phyloP scores from a whole-genome alignment of 805 yeast genomes.

The Candida ipomoeae region DNA sequence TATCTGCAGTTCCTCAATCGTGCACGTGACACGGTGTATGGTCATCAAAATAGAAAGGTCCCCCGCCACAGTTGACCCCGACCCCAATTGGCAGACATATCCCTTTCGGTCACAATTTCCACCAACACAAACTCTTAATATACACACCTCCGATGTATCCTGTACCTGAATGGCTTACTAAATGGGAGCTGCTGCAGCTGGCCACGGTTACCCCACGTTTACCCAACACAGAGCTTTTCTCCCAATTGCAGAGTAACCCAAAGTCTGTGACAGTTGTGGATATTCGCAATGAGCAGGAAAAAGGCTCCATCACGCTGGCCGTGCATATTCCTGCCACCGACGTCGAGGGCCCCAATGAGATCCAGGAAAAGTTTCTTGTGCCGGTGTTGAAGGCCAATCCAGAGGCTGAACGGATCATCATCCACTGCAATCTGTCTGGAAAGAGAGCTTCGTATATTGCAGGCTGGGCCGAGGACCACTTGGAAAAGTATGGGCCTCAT shows the following conservation, averaged over 20 bases:
- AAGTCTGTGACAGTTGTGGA: slow-evolving; percentile 17
- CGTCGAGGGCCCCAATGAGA: slow-evolving; percentile 14
- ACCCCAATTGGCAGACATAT: neutral
- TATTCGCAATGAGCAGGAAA: slow-evolving; percentile 18
- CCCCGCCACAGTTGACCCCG: neutral
- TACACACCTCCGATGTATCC: slow-evolving; percentile 2
- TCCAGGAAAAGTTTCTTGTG: slow-evolving; percentile 13
- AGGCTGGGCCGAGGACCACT: slow-evolving; percentile 22
- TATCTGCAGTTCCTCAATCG: too few species aligned
- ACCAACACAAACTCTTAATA: neutral
- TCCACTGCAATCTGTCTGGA: slow-evolving; percentile 22
- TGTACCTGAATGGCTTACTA: slow-evolving; percentile 15
- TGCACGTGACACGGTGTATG: neutral
- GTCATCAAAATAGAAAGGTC: too few species aligned
- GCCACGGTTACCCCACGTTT: slow-evolving; percentile 10
- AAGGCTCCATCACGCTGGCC: slow-evolving; percentile 16
- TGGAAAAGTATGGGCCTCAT: slow-evolving; percentile 11
- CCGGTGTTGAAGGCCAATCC: slow-evolving; percentile 13
- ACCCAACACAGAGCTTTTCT: slow-evolving; percentile 15
- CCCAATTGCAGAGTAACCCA: slow-evolving; percentile 10
- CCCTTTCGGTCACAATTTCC: neutral
- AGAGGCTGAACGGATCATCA: slow-evolving; percentile 13
- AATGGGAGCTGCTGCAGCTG: slow-evolving; percentile 10
- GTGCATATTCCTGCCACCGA: slow-evolving; percentile 21
- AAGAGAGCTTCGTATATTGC: slow-evolving; percentile 19